phyloP scores from a whole-genome alignment of 306 rosid genomes.

The Vigna nakashimae region DNA sequence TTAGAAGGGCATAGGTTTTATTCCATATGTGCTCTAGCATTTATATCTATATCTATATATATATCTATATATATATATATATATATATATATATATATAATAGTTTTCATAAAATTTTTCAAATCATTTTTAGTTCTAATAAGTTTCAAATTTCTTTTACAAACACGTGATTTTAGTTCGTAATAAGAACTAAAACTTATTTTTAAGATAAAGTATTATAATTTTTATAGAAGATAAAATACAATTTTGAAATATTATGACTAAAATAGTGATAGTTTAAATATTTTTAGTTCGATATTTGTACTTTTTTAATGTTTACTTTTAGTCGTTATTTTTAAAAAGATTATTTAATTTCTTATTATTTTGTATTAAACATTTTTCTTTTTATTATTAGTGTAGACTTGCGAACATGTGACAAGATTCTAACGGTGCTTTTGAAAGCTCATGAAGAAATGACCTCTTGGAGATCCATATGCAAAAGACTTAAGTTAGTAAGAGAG shows the following conservation, averaged over 20 bases:
- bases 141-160: not conserved
- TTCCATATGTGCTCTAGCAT: not conserved
- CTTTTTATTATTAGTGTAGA: no score
- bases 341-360: no score
- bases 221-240: not conserved
- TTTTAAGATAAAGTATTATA: not conserved
- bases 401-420: no score
- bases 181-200: not conserved
- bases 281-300: no score
- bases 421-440: no score
- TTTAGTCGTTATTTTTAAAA: no score
- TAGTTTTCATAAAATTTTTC: not conserved
- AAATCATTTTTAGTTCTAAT: not conserved
- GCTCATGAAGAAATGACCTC: no score
- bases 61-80: not conserved
- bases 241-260: not conserved
- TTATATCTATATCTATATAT: not conserved
- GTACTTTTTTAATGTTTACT: no score
- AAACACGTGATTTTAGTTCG: not conserved
- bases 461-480: no score
- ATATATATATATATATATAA: not conserved
- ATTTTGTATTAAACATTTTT: no score
- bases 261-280: not conserved
- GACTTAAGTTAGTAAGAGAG: no score
- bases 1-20: no score